Conservation (phyloP, 495 filamentous ascomycete species). For the Hypoxylon perforatum region DNA sequence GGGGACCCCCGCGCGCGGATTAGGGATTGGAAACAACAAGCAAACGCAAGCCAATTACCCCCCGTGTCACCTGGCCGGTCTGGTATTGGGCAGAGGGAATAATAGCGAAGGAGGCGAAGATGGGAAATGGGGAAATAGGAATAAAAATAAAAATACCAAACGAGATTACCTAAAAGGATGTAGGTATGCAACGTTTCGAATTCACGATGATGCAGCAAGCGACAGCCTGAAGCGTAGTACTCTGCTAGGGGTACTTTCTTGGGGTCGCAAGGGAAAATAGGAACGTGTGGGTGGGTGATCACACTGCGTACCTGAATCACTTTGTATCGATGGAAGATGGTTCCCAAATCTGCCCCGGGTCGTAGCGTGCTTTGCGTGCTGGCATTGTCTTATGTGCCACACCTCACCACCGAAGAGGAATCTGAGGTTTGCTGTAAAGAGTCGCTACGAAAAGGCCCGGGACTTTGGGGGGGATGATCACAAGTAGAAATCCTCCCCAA, state of each 20-base stretch:
- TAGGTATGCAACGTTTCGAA: conserved; percentile 39
- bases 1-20: conserved; percentile 26
- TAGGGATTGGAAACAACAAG: conserved; percentile 9
- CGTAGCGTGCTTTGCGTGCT: conserved; percentile 38
- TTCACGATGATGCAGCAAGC: conserved; percentile 6
- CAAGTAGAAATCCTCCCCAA: conserved; percentile 17
- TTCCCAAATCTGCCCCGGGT: conserved; percentile 26
- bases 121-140: too few species aligned
- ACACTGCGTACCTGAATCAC: conserved; percentile 42
- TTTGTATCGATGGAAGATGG: conserved; percentile 24
- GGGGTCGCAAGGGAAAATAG: conserved; percentile 25
- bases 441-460: conserved; percentile 19
- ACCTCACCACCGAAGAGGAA: conserved; percentile 31
- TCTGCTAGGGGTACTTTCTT: neutral
- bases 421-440: conserved; percentile 17
- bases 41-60: conserved; percentile 9
- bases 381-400: conserved; percentile 41
- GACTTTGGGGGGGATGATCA: conserved; percentile 14
- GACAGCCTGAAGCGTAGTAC: neutral
- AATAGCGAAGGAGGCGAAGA: conserved; percentile 5
- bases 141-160: neutral
- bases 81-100: conserved; percentile 19
- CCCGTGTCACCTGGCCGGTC: conserved; percentile 26
- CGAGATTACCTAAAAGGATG: conserved; percentile 3
- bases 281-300: conserved; percentile 24